Evolutionary conservation across 257 asterid species (phyloP), one percentile per base, ranked within the genome.

Genomic region (Salvia splendens): DNA sequence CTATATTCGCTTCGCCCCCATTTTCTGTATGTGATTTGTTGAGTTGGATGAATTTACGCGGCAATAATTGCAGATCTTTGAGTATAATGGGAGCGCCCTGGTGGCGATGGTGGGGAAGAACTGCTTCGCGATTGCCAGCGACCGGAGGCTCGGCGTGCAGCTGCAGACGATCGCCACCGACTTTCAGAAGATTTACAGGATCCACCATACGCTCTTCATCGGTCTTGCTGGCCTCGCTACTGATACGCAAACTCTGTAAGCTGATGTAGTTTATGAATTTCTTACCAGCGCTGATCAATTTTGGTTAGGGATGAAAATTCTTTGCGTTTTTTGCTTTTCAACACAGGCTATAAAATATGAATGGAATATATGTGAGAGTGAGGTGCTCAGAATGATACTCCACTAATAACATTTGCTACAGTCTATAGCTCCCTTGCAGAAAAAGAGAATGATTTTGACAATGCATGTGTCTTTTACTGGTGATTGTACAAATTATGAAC

Each of bases 91-190:
- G 63, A 92, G 98, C 75, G 98, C 96, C 53, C 50, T 89, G 48
- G 97, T 90, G 72, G 98, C 97, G 6, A 89, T 89, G 98, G 97
- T 92, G 52, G 97, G 97, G 65, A 87, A 89, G 71, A 89, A 92
- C 68, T 92, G 98, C 75, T 92, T 92, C 15, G 97, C 98, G 10
- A 93, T 90, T 64, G 97, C 98, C 45, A 92, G 98, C 41, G 96
- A 92, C 68, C 84, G 96, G 67, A 68, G 97, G 30, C 82, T 92
- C n/a, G 98, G 98, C 4, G 95, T 89, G 38, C 96, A 89, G 86
- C 83, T 92, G 64, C 95, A 92, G 83, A 92, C 96, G 0, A 78
- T 92, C 57, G 95, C 97, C 61, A 89, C 96, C 12, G 96, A 89
- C 76, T 92, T 92, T 35, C 91, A 89, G 72, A 87, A 79, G 83